Conservation (phyloP, 2,329 filamentous ascomycete species). For the Apiospora malaysiana region DNA sequence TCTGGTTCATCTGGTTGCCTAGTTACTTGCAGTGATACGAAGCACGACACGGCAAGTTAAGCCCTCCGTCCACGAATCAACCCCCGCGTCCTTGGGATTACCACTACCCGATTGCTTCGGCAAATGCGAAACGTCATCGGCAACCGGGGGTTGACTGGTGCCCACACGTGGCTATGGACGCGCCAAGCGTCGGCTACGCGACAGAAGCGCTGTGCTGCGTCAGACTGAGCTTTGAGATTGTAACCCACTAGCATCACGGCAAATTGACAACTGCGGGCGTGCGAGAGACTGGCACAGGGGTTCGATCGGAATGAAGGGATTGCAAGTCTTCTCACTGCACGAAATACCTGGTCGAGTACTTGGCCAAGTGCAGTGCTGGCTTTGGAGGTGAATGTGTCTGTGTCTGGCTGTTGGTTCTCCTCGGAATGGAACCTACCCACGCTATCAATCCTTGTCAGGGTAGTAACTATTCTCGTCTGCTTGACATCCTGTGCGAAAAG, state of each 20-base stretch:
- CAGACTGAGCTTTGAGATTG: not conserved
- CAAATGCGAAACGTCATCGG: not conserved
- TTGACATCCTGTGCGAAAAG: not conserved
- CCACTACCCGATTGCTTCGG: not conserved
- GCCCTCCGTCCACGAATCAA: not conserved
- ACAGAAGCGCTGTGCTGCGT: not conserved
- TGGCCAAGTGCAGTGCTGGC: too few species aligned
- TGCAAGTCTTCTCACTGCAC: too few species aligned
- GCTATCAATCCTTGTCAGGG: not conserved
- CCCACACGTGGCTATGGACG: slow-evolving; percentile 2
- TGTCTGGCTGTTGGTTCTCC: not conserved
- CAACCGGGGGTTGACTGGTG: not conserved
- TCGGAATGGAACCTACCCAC: not conserved
- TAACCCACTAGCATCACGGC: too few species aligned
- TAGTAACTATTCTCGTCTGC: not conserved
- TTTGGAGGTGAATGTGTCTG: not conserved
- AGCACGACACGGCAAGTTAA: not conserved
- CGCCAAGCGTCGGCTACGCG: not conserved
- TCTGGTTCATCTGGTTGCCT: not conserved
- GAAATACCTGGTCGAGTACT: too few species aligned
- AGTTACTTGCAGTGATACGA: not conserved
- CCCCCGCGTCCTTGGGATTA: not conserved
- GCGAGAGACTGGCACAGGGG: not conserved
- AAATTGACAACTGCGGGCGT: not conserved
- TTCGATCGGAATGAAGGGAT: not conserved